Percentiles rank a stretch among this genome's conserved stretches.
Conservation (phyloP, 306 rosid genomes). For the Comarum palustre region DNA sequence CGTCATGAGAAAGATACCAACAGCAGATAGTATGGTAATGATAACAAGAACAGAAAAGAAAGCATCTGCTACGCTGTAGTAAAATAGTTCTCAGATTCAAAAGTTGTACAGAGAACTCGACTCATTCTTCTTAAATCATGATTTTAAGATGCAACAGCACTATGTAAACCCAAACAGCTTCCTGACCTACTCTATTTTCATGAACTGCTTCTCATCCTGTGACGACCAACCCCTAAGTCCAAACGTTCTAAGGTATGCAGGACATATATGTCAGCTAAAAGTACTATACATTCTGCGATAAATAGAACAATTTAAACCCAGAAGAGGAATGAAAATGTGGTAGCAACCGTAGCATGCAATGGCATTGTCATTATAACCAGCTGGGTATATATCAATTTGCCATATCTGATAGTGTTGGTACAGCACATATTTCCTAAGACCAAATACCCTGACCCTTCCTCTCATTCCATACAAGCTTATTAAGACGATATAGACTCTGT, state of each 20-base stretch:
- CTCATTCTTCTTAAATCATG: neutral
- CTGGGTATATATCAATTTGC: neutral
- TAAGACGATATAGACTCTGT: no score
- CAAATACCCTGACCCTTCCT: neutral
- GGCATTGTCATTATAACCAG: slow-evolving; percentile 10
- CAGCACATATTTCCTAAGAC: neutral
- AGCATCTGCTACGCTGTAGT: neutral
- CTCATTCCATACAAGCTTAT: neutral
- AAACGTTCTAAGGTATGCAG: neutral
- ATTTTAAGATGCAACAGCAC: neutral
- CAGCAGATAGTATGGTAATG: neutral
- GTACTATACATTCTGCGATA: neutral
- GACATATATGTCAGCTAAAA: neutral
- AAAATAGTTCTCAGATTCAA: neutral
- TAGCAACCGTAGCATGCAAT: slow-evolving; percentile 1
- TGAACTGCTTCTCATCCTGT: neutral
- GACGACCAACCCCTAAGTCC: neutral
- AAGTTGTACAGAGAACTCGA: neutral
- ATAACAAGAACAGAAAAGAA: slow-evolving; percentile 5
- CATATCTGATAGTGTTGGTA: slow-evolving; percentile 12
- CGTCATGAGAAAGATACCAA: slow-evolving; percentile 19
- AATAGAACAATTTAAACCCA: neutral
- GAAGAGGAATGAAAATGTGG: neutral
- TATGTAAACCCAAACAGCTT: neutral
- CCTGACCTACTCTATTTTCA: neutral